Conservation (phyloP, 2,329 filamentous ascomycete species). For the Aspergillus ruber region DNA sequence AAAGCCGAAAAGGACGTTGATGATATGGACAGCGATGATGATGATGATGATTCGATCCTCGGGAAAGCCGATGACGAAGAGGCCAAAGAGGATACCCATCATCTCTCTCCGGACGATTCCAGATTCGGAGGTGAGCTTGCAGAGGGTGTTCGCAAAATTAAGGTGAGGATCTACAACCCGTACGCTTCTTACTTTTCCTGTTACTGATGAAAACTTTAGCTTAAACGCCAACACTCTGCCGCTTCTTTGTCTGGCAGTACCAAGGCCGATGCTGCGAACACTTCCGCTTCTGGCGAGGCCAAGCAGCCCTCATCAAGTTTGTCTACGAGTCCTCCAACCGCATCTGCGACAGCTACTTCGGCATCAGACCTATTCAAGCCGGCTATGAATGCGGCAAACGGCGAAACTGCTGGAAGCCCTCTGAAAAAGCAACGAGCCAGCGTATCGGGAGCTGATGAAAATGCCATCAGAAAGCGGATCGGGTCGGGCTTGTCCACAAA, state of each 20-base stretch:
- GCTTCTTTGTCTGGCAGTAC: slow-evolving; percentile 44
- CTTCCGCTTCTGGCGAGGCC: slow-evolving; percentile 31
- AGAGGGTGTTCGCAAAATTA: slow-evolving; percentile 60
- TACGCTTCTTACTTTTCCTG: background rate
- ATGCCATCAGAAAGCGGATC: slow-evolving; percentile 34
- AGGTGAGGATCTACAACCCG: slow-evolving; percentile 40
- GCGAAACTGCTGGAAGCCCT: slow-evolving; percentile 39
- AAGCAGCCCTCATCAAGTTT: slow-evolving; percentile 26
- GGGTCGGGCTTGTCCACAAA: slow-evolving; percentile 32
- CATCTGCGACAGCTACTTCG: slow-evolving; percentile 10
- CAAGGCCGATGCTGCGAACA: slow-evolving; percentile 29
- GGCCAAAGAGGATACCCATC: slow-evolving; percentile 40
- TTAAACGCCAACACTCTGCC: slow-evolving; percentile 61
- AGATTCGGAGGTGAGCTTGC: slow-evolving; percentile 55
- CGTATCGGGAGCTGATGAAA: slow-evolving; percentile 38
- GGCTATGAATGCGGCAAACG: slow-evolving; percentile 21
- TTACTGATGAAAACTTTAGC: slow-evolving; percentile 34
- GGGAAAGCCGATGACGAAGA: slow-evolving; percentile 59
- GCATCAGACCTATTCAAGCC: slow-evolving; percentile 16
- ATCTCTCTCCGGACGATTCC: slow-evolving; percentile 57
- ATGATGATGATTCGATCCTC: slow-evolving; percentile 57
- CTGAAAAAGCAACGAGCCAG: slow-evolving; percentile 43
- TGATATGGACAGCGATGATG: slow-evolving; percentile 70
- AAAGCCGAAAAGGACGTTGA: slow-evolving; percentile 47
- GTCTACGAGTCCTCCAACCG: slow-evolving; percentile 31